phyloP scores from a whole-genome alignment of 2,329 filamentous ascomycete species.

The Fusarium lyarnte region DNA sequence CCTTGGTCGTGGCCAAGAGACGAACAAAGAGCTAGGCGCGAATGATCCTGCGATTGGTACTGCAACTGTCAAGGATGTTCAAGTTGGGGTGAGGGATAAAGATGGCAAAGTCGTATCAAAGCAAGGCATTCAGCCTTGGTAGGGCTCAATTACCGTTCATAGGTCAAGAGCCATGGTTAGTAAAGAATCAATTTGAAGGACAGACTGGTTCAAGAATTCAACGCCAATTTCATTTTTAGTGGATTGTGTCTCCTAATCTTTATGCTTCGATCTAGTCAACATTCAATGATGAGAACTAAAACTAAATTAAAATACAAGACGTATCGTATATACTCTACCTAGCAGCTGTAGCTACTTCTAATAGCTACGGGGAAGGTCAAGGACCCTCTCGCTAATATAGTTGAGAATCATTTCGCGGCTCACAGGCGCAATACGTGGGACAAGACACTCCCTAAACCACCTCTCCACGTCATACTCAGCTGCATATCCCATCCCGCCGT shows the following conservation, averaged over 20 bases:
- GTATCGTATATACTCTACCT: no score
- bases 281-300: neutral
- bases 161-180: neutral
- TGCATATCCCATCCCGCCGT: slow-evolving; percentile 73
- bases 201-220: neutral
- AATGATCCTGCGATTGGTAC: neutral
- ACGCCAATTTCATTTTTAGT: neutral
- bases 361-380: slow-evolving; percentile 74
- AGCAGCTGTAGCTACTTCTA: slow-evolving; percentile 43
- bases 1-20: neutral
- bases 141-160: neutral
- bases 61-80: neutral
- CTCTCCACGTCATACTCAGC: slow-evolving; percentile 72
- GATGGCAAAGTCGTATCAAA: neutral
- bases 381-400: slow-evolving; percentile 74
- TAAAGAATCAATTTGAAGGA: neutral
- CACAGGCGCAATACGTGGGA: slow-evolving; percentile 71
- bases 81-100: neutral
- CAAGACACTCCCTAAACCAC: slow-evolving; percentile 70
- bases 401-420: slow-evolving; percentile 81
- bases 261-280: neutral
- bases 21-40: neutral
- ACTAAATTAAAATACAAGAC: no score
- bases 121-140: neutral
- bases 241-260: neutral